Base-by-base conservation (phyloP, 106 monocot genomes). In the Iris macrosiphon region DNA sequence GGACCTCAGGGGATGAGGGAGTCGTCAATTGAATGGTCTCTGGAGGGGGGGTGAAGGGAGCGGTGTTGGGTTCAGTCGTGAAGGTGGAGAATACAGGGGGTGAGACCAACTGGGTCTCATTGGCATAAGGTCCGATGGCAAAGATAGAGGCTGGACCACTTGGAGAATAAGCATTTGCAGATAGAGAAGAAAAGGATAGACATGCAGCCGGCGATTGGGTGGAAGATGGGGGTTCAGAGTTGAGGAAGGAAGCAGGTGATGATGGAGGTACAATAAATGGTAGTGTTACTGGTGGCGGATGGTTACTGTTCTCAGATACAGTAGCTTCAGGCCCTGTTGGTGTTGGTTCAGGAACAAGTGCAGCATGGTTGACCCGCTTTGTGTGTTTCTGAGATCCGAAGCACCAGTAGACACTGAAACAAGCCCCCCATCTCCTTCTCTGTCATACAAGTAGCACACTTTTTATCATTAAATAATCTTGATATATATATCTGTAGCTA, bases 1-100 rank as follows among this genome's bases (percentile, higher is more conserved):
- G 96, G 3, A 98, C 96, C 64, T 98, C 96, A 4, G 96, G 96
- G 20, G 96, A 96, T 6, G 96, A 79, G 45, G 90, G 90, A 21
- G 90, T 90, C 10, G 96, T 90, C 7, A 80, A 52, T 52, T 86
- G 83, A 9, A 89, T 46, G 19, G 82, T 45, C 55, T 96, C 95
- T 7, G 95, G 82, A 40, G 95, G 95, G 3, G 94, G 94, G 44
- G 90, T 98, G 17, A 98, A 75, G 17, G 86, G 69, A 21, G 96
- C 86, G 23, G 96, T 98, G 14, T 82, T 83, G 28, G 96, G 90
- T 68, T 98, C 96, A 19, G 96, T 98, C 57, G 85, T 96, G 62
- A 96, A 83, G 20, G 85, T 79, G 20, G 93, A 93, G 64, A 93
- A 93, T 12, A 75, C 87, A 2, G 96, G 96, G 2, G 96, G 96